Evolutionary conservation across 2,329 filamentous ascomycete species (phyloP).

Genomic region (Cryphonectria parasitica): DNA sequence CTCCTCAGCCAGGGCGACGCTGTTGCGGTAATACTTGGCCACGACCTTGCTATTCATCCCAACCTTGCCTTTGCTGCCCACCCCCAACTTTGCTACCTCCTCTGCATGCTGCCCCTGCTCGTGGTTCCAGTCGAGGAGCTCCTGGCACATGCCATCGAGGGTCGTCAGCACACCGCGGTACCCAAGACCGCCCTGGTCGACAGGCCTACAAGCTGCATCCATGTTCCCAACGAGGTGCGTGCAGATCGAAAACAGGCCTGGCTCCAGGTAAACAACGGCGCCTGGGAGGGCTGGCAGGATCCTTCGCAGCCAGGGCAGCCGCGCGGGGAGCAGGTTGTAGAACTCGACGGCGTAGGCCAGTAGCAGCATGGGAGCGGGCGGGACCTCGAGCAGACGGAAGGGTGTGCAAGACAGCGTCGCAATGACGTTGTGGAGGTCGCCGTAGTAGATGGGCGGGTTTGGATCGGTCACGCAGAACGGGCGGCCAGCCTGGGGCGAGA

Average conservation of each 20-base stretch:
- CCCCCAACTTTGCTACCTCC: background rate
- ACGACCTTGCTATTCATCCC: slow-evolving; percentile 15
- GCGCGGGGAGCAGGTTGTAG: slow-evolving; percentile 40
- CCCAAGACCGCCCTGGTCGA: slow-evolving; percentile 43
- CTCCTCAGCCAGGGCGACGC: slow-evolving; percentile 44
- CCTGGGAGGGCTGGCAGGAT: slow-evolving; percentile 40
- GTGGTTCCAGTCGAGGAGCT: slow-evolving; percentile 48
- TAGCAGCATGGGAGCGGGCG: slow-evolving; percentile 42
- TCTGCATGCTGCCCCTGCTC: slow-evolving; percentile 38
- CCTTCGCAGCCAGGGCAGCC: slow-evolving; percentile 35
- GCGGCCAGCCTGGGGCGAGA: slow-evolving; percentile 39
- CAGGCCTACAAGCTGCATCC: slow-evolving; percentile 37
- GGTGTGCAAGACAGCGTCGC: slow-evolving; percentile 41
- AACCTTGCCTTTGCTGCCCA: background rate
- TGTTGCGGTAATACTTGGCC: slow-evolving; percentile 43
- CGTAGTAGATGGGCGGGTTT: slow-evolving; percentile 45
- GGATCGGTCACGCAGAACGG: slow-evolving; percentile 49
- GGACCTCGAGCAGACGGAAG: slow-evolving; percentile 39
- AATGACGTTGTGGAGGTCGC: slow-evolving; percentile 43
- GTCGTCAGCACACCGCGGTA: slow-evolving; percentile 45
- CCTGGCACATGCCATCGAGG: slow-evolving; percentile 44
- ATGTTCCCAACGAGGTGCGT: slow-evolving; percentile 45
- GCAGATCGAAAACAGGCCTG: slow-evolving; percentile 45
- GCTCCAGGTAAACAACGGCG: slow-evolving; percentile 43
- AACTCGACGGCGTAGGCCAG: slow-evolving; percentile 43